These are phyloP conservation scores for Favolaschia claudopus DNA, from an alignment of 768 basidiomycete genomes.

Conservation along the genomic window DNA sequence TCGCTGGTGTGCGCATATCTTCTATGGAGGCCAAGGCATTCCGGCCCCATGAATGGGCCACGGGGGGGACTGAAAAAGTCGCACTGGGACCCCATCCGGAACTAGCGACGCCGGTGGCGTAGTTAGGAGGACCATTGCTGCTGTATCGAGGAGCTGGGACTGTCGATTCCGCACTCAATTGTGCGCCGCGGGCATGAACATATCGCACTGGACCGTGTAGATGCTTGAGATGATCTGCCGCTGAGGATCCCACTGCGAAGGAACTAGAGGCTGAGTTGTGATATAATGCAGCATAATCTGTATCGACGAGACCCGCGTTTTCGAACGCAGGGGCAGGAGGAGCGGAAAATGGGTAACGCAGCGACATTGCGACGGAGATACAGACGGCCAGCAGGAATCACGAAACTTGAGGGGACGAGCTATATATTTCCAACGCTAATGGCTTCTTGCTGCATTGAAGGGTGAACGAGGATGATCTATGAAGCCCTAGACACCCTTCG, in stretches of 20 bases:
- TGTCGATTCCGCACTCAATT: slow-evolving; percentile 15
- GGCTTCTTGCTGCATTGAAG: slow-evolving; percentile 20
- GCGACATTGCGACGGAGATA: slow-evolving; percentile 23
- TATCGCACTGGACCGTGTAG: slow-evolving; percentile 13
- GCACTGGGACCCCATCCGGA: slow-evolving; percentile 18
- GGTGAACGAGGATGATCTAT: slow-evolving; percentile 25
- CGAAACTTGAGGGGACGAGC: slow-evolving; percentile 8
- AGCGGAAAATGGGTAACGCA: neutral
- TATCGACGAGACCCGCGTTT: neutral
- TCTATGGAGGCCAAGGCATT: slow-evolving; percentile 15
- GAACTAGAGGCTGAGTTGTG: slow-evolving; percentile 2
- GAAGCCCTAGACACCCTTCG: slow-evolving; percentile 22
- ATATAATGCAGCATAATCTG: slow-evolving; percentile 8
- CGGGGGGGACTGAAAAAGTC: slow-evolving; percentile 6
- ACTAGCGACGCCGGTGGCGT: slow-evolving; percentile 23
- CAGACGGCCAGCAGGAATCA: slow-evolving; percentile 3
- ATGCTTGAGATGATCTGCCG: slow-evolving; percentile 22
- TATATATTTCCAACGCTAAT: slow-evolving; percentile 21
- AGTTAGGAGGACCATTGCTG: slow-evolving; percentile 8
- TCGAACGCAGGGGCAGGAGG: neutral
- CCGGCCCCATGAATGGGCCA: slow-evolving; percentile 11
- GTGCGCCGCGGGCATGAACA: slow-evolving; percentile 19
- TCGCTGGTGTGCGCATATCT: slow-evolving; percentile 18
- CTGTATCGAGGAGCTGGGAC: slow-evolving; percentile 8
- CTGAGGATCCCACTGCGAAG: slow-evolving; percentile 26